These are phyloP conservation scores for Vicia sativa DNA, from an alignment of 306 rosid genomes.

Conservation along the genomic window DNA sequence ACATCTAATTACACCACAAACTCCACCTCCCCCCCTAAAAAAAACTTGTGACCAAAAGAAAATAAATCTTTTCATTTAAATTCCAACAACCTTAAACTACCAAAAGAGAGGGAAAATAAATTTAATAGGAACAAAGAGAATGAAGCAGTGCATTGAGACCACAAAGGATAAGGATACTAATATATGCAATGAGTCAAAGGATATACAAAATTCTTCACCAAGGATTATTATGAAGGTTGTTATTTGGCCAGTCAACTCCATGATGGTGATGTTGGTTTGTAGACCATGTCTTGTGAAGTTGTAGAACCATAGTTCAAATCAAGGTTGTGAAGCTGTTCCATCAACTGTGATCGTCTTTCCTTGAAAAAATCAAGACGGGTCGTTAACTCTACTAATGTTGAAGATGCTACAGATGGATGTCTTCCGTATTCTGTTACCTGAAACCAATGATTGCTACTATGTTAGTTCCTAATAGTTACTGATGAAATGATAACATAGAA, in stretches of 20 bases:
- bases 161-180: conserved; percentile 42
- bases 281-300: conserved; percentile 70
- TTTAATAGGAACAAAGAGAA: conserved; percentile 40
- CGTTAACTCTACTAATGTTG: conserved; percentile 87
- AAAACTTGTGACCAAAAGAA: conserved; percentile 38
- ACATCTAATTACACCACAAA: conserved; percentile 51
- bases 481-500: neutral
- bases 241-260: conserved; percentile 67
- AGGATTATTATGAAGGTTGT: conserved; percentile 48
- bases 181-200: conserved; percentile 62
- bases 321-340: conserved; percentile 99
- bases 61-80: conserved; percentile 44
- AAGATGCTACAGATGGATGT: conserved; percentile 82
- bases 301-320: conserved; percentile 87
- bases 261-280: conserved; percentile 81
- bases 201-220: conserved; percentile 66
- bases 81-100: conserved; percentile 54
- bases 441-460: conserved; percentile 26
- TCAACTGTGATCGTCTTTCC: conserved; percentile 95
- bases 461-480: conserved; percentile 25
- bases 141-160: conserved; percentile 42
- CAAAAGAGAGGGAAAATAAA: conserved; percentile 6
- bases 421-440: conserved; percentile 74
- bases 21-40: conserved; percentile 40
- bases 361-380: conserved; percentile 99